Percentiles rank a stretch among this genome's conserved stretches.
Evolutionary conservation across 441 rosid species (phyloP).

Genomic region (Adansonia grandidieri): DNA sequence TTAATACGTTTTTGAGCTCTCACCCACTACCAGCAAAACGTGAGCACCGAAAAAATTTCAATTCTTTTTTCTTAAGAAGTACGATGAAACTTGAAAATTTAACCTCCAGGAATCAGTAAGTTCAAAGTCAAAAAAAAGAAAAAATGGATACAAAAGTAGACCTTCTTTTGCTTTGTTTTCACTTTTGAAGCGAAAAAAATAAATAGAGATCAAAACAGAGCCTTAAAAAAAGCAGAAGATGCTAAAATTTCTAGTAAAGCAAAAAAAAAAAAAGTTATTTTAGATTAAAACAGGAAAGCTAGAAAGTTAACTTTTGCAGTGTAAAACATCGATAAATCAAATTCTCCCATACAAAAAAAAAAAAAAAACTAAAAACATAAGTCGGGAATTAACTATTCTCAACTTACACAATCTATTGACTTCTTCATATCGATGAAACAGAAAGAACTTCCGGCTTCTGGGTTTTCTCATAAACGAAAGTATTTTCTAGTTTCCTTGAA

Average conservation of each 20-base stretch:
- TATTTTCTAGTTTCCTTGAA: background rate
- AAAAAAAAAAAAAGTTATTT: background rate
- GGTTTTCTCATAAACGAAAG: background rate
- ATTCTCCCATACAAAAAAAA: background rate
- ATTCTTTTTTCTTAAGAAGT: too few species aligned
- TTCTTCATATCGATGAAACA: slow-evolving; percentile 6
- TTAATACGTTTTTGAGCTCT: background rate
- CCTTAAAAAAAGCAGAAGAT: background rate
- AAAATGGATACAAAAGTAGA: too few species aligned
- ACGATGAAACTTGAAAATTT: background rate
- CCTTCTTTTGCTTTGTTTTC: background rate
- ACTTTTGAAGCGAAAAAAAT: background rate
- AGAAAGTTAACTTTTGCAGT: background rate
- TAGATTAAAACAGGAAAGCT: background rate
- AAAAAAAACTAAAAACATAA: background rate
- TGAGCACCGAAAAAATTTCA: background rate
- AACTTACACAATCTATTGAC: slow-evolving; percentile 2
- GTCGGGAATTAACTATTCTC: too few species aligned
- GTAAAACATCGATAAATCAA: background rate
- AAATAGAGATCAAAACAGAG: background rate
- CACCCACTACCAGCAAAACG: background rate
- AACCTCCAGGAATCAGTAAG: background rate
- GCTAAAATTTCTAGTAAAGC: background rate
- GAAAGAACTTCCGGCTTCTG: background rate
- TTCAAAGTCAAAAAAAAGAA: too few species aligned